Percentiles rank a stretch among this genome's conserved stretches.
Evolutionary conservation across 1,284 basidiomycete species (phyloP).

Genomic region (Puccinia polysora): DNA sequence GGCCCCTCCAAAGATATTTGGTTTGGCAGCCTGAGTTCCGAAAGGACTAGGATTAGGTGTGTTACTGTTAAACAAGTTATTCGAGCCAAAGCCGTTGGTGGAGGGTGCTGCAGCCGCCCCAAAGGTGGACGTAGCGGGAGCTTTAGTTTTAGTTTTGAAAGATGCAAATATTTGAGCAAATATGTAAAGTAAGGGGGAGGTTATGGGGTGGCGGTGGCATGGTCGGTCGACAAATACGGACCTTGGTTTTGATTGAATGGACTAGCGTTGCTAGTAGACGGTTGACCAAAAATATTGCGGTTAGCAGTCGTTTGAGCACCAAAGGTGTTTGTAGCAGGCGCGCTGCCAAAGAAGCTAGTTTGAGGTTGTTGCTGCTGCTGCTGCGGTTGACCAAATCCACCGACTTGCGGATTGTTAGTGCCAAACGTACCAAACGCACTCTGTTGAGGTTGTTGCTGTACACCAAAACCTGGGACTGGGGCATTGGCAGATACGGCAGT

Average conservation of each 20-base stretch:
- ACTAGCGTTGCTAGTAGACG: conserved; percentile 8
- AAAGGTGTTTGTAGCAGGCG: conserved; percentile 20
- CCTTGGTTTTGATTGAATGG: conserved; percentile 38
- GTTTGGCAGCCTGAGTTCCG: conserved; percentile 32
- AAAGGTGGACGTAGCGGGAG: conserved; percentile 21
- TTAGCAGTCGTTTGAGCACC: conserved; percentile 32
- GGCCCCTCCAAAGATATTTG: conserved; percentile 35
- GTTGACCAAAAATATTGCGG: conserved; percentile 39
- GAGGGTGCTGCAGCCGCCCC: conserved; percentile 30
- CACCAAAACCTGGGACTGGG: conserved; percentile 8
- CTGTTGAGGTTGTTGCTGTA: conserved; percentile 37
- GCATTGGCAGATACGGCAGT: conserved; percentile 31
- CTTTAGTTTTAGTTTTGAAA: not conserved
- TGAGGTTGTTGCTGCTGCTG: conserved; percentile 41
- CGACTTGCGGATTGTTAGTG: conserved; percentile 23
- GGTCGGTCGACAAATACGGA: not conserved
- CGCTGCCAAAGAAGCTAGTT: conserved; percentile 26
- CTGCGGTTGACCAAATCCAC: conserved; percentile 40
- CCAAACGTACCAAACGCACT: conserved; percentile 33
- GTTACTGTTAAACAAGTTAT: conserved; percentile 28
- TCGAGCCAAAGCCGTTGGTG: conserved; percentile 27
- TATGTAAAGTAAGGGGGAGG: not conserved
- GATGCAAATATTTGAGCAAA: not conserved
- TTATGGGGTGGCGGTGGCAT: not conserved
- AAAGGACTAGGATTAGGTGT: conserved; percentile 27